Evolutionary conservation across 768 basidiomycete species (phyloP).

Genomic region (Suillus bovinus): DNA sequence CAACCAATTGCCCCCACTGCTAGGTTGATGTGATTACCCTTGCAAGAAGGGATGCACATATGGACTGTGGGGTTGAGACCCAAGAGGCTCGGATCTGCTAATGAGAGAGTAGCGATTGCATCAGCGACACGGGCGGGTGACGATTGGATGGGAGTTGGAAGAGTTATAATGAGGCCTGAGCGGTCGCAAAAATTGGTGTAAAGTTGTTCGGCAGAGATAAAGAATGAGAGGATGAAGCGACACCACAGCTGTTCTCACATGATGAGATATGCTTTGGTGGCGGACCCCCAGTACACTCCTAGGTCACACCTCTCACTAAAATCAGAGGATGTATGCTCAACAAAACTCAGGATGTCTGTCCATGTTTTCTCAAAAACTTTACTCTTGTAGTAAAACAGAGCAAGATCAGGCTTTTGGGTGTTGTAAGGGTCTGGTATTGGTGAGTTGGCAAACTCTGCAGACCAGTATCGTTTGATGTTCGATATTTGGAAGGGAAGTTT

Average conservation of each 20-base stretch:
- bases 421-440: neutral
- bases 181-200: neutral
- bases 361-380: neutral
- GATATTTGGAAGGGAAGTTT: neutral
- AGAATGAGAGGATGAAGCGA: neutral
- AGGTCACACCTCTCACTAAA: neutral
- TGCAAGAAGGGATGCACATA: neutral
- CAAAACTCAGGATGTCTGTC: neutral
- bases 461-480: neutral
- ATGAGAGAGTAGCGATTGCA: neutral
- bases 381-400: neutral
- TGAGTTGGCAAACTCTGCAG: neutral
- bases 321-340: neutral
- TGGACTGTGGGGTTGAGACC: neutral
- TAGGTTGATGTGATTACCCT: neutral
- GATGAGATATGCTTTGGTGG: neutral
- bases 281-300: neutral
- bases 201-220: neutral
- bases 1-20: neutral
- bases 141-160: neutral
- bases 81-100: neutral
- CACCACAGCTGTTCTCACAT: neutral
- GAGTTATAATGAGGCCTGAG: neutral
- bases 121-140: neutral
- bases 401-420: neutral